Base-by-base conservation (phyloP, 2,329 filamentous ascomycete species). In the Beauveria sp. region DNA sequence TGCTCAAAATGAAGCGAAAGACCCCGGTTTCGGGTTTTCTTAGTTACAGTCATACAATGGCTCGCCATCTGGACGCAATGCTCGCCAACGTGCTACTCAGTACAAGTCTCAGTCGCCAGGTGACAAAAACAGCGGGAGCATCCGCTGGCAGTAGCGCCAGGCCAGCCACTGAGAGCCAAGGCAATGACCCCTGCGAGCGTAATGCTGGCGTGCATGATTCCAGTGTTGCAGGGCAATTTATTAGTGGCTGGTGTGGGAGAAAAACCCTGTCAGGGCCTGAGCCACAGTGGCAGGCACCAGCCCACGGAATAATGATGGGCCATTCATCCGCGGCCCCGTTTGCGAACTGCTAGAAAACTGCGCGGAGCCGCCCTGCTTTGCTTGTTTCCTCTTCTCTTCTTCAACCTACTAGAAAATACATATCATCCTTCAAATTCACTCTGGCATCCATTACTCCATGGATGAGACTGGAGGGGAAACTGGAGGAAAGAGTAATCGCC, bases 391-490 rank as follows among this genome's bases (percentile, higher is more conserved):
- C 65, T 65, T 65, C 61, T 67, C 70, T 67, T 61, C 62, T 68
- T 69, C 70, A 75, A 76, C 72, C 74, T 76, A 76, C 74, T 76
- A 76, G 74, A 75, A 75, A 75, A 71, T 69, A 59, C 65, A 69
- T 67, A 61, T 55, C 72, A 77, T 80, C 79, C 79, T 80, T 77
- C 83, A 81, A 83, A 88, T 89, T 87, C 85, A 88, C 85, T 88
- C 84, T 83, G 80, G 78, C 75, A 77, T 81, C 79, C 77, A 75
- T 55, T 77, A 71, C 73, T 74, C 75, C 72, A 76, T 77, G 81
- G 77, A 80, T 78, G 77, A 70, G 64, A 66, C 73, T 78, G 81
- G 85, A 88, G 84, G 86, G 86, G 86, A 88, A 88, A 88, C 77
- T 82, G 84, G 80, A 84, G 84, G 85, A 85, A 70, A 89, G 85